Evolutionary conservation across 139 green algal species (phyloP).

Genomic region (Pedinophyceae sp.): DNA sequence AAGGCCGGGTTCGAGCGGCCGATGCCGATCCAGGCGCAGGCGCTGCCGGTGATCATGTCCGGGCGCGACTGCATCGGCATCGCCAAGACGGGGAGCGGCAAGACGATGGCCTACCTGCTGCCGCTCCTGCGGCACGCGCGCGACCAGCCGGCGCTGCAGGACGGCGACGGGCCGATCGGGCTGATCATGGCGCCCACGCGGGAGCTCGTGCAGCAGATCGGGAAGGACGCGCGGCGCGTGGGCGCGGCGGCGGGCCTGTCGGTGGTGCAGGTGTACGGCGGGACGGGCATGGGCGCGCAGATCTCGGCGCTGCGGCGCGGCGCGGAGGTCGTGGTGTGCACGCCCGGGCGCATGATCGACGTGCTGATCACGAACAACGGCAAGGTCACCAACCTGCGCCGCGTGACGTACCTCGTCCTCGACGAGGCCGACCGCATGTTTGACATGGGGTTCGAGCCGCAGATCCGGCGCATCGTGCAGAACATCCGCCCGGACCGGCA

Average conservation of each 20-base stretch:
- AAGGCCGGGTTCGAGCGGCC: constrained; percentile 60
- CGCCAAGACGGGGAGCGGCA: constrained; percentile 92
- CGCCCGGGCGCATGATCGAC: constrained; percentile 96
- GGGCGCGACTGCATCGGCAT: constrained; percentile 95
- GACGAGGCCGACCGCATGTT: constrained; percentile 99
- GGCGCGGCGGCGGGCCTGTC: constrained; percentile 39
- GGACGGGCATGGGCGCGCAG: constrained; percentile 71
- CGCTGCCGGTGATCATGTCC: constrained; percentile 88
- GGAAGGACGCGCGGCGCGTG: constrained; percentile 59
- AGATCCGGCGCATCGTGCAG: constrained; percentile 61
- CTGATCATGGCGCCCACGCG: constrained; percentile 91
- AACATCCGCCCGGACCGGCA: constrained; percentile 86
- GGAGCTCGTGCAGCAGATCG: constrained; percentile 83
- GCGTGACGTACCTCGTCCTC: constrained; percentile 93
- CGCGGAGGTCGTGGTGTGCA: constrained; percentile 76
- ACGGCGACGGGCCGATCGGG: constrained; percentile 72
- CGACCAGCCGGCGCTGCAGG: constrained; percentile 61
- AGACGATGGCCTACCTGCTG: constrained; percentile 94
- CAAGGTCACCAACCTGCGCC: constrained; percentile 88
- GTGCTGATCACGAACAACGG: constrained; percentile 67
- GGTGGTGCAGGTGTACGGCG: constrained; percentile 73
- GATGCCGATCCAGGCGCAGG: constrained; percentile 80
- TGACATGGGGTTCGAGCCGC: constrained; percentile 90
- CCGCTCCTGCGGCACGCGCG: constrained; percentile 92
- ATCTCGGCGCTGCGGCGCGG: constrained; percentile 91